Evolutionary conservation across 345 rosid species (phyloP), one percentile per base, ranked within the genome.

Genomic region (Salix exigua): DNA sequence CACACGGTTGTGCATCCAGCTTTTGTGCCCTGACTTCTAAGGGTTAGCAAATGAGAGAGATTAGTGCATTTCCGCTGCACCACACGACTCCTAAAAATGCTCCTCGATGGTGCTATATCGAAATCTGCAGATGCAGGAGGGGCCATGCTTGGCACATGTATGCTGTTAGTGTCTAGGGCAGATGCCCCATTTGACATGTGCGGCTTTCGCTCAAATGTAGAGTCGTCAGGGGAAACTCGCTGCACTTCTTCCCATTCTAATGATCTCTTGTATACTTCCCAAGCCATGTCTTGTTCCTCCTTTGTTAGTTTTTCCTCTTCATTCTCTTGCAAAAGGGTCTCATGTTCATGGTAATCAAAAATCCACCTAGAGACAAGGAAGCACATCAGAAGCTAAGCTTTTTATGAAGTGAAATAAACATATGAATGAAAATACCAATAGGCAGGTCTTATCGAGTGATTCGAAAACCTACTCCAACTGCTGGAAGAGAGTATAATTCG

Each of bases 241-340:
- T 88, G 98, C 76, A 96, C 98, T 86, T 96, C 97, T 79, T 92
- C 95, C 97, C 97, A 94, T 70, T 91, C 91, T 53, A 94, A 75
- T 31, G 96, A 81, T 83, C 85, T 89, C 74, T 71, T 85, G 62
- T 85, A 91, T 35, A 96, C 95, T 88, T 96, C 99, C 99, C 99
- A 96, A 25, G 99, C 99, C 94, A 91, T 91, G 83, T 96, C 99
- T 83, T 96, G 93, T 81, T 96, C 99, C 87, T 96, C 99, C 88
- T 96, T 96, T 0, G 99, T 88, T 13, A 96, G 90, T 81, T 87
- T 96, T 82, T 96, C 99, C 63, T 94, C 98, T 83, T 96, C 99
- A 16, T 96, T 96, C 88, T 96, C 99, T 94, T 94, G 97, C 85
- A 96, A 78, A 77, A 94, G 93, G 12, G 97, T 94, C 88, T 96